These are phyloP conservation scores for Sungouiella blattae DNA, from an alignment of 805 yeast genomes.

Conservation along the genomic window DNA sequence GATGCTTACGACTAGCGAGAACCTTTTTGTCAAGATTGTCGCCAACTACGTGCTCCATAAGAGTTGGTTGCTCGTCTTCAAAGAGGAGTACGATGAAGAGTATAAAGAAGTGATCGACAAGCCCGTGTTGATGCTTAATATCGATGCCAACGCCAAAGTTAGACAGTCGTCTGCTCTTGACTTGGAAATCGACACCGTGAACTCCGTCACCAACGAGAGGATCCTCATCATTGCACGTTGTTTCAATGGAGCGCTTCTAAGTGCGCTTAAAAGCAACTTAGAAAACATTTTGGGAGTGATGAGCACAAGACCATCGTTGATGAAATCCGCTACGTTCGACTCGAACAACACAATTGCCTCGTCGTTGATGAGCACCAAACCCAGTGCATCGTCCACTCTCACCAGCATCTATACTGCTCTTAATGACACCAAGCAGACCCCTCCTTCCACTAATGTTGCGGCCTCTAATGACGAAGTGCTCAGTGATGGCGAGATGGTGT, in stretches of 20 bases:
- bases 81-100: conserved; percentile 34
- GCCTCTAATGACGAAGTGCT: not conserved
- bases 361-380: conserved; percentile 34
- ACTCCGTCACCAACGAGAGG: conserved; percentile 29
- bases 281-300: conserved; percentile 26
- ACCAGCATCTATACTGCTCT: conserved; percentile 15
- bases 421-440: conserved; percentile 1
- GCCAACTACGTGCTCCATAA: conserved; percentile 31
- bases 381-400: conserved; percentile 18
- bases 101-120: conserved; percentile 29
- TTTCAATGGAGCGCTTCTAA: conserved; percentile 22
- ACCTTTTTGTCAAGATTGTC: conserved; percentile 35
- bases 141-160: conserved; percentile 22
- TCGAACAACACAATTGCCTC: conserved; percentile 31
- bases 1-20: conserved; percentile 36
- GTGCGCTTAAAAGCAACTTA: conserved; percentile 23
- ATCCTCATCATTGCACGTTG: conserved; percentile 34
- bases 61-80: conserved; percentile 39
- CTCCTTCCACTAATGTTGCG: not conserved
- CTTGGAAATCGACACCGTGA: conserved; percentile 29
- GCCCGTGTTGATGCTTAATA: conserved; percentile 34
- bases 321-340: conserved; percentile 7
- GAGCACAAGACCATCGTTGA: conserved; percentile 4
- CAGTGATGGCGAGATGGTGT: conserved; percentile 7
- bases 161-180: conserved; percentile 39